Conservation (phyloP, 208 protist species). For the Trypanosoma avium region DNA sequence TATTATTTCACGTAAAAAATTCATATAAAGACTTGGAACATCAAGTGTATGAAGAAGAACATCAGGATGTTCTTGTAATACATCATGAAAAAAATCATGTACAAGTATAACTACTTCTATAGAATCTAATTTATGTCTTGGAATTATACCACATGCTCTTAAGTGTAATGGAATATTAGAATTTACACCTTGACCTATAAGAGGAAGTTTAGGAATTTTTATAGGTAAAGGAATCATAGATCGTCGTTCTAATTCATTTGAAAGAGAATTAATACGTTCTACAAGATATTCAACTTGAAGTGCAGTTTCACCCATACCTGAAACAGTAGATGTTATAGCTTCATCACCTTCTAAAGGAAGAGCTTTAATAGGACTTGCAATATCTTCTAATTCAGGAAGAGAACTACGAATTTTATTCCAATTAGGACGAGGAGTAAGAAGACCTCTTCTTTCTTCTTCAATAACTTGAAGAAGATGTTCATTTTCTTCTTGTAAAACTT, state of each 20-base stretch:
- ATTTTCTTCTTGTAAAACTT: slow-evolving; percentile 45
- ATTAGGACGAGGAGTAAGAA: slow-evolving; percentile 76
- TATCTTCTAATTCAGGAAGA: slow-evolving; percentile 40
- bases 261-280: slow-evolving; percentile 44
- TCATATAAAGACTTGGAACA: slow-evolving; percentile 22
- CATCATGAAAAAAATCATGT: slow-evolving; percentile 69
- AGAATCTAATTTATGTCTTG: slow-evolving; percentile 34
- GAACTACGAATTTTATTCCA: slow-evolving; percentile 43
- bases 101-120: slow-evolving; percentile 34
- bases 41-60: slow-evolving; percentile 57
- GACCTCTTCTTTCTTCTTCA: neutral
- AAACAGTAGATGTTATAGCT: slow-evolving; percentile 31
- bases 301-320: slow-evolving; percentile 39
- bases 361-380: slow-evolving; percentile 14
- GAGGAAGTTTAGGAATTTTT: slow-evolving; percentile 18
- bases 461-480: slow-evolving; percentile 14
- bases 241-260: slow-evolving; percentile 24
- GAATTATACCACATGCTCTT: slow-evolving; percentile 50
- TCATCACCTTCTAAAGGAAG: slow-evolving; percentile 29
- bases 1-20: slow-evolving; percentile 27
- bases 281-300: slow-evolving; percentile 79
- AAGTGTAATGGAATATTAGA: slow-evolving; percentile 46
- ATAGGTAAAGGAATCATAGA: slow-evolving; percentile 10
- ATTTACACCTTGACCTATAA: slow-evolving; percentile 49
- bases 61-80: slow-evolving; percentile 47